Evolutionary conservation across 495 filamentous ascomycete species (phyloP).

Genomic region (Hypoxylon cercidicola): DNA sequence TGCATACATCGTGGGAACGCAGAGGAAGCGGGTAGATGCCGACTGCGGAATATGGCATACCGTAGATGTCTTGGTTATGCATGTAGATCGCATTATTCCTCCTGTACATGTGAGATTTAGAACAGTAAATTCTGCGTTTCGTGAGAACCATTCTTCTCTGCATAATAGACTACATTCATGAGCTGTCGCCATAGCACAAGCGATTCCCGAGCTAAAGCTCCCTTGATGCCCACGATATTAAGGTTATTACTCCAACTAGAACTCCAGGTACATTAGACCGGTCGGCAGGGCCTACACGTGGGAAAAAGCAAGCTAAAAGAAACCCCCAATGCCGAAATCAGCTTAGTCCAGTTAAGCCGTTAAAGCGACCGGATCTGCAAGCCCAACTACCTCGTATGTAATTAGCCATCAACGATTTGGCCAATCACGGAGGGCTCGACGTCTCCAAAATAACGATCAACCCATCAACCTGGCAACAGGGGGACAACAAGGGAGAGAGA

Average conservation of each 20-base stretch:
- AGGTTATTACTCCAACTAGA: conserved; percentile 1
- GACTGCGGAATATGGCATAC: too few relatives aligned
- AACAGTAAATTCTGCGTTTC: too few relatives aligned
- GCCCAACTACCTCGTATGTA: conserved; percentile 24
- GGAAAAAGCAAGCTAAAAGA: conserved; percentile 6
- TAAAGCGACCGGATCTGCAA: conserved; percentile 29
- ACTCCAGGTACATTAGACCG: too few relatives aligned
- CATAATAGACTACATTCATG: too few relatives aligned
- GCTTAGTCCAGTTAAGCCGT: conserved; percentile 30
- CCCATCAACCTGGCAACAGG: conserved; percentile 39
- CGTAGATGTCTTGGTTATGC: too few relatives aligned
- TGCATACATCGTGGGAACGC: too few relatives aligned
- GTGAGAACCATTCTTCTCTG: too few relatives aligned
- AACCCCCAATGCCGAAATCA: conserved; percentile 24
- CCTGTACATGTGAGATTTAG: too few relatives aligned
- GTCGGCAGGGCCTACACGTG: conserved; percentile 15
- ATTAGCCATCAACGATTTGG: conserved; percentile 27
- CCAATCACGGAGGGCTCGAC: conserved; percentile 16
- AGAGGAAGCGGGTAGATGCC: too few relatives aligned
- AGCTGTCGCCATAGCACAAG: too few relatives aligned
- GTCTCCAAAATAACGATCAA: conserved; percentile 33
- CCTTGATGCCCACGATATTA: conserved; percentile 3
- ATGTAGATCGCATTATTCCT: too few relatives aligned
- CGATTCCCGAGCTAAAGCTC: too few relatives aligned
- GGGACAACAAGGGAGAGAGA: conserved; percentile 18